Percentiles rank a stretch among this genome's conserved stretches.
Conservation (phyloP, 1,284 basidiomycete genomes). For the Ceratobasidium sp. region DNA sequence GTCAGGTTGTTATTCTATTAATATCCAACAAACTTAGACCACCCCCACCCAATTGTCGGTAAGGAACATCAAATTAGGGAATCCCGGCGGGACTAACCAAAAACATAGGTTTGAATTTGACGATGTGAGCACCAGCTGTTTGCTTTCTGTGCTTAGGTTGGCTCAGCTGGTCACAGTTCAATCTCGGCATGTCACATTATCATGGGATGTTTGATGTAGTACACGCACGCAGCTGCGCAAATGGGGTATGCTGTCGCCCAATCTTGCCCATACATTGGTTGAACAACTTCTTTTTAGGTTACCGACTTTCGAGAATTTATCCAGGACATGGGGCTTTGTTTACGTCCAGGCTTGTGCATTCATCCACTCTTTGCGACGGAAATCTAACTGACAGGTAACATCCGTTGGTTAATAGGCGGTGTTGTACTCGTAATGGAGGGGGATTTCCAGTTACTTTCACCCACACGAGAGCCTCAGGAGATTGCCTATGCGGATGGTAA, state of each 20-base stretch:
- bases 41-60: conserved; percentile 27
- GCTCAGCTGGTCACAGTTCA: conserved; percentile 1
- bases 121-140: conserved; percentile 24
- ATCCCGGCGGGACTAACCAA: background rate
- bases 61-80: background rate
- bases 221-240: conserved; percentile 36
- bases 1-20: background rate
- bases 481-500: conserved; percentile 35
- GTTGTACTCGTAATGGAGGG: conserved; percentile 36
- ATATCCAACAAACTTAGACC: conserved; percentile 4
- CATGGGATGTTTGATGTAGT: conserved; percentile 40
- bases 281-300: conserved; percentile 10
- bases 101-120: conserved; percentile 38
- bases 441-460: conserved; percentile 31
- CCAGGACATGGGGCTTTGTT: conserved; percentile 37
- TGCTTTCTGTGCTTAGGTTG: background rate
- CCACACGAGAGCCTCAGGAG: conserved; percentile 30
- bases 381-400: too few relatives aligned
- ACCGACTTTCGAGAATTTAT: conserved; percentile 30
- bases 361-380: too few relatives aligned
- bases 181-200: conserved; percentile 37
- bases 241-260: conserved; percentile 18
- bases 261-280: background rate
- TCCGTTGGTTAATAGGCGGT: conserved; percentile 9
- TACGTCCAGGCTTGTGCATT: conserved; percentile 26